phyloP scores from a whole-genome alignment of 2,329 filamentous ascomycete species.

The Dactylellina parvicollis region DNA sequence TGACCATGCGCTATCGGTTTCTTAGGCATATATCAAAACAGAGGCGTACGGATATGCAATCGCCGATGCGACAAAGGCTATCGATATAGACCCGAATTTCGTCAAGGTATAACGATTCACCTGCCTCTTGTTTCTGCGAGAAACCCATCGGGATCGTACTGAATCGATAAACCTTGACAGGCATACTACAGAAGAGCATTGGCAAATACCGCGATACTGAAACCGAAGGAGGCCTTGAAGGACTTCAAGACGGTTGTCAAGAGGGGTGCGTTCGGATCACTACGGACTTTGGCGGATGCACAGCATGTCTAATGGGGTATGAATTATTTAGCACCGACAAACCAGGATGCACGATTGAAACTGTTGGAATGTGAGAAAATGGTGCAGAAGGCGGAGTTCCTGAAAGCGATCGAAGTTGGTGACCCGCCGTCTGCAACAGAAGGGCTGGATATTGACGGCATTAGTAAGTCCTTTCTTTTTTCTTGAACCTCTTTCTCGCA shows the following conservation, averaged over 20 bases:
- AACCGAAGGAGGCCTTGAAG: constrained; percentile 84
- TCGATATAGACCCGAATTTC: constrained; percentile 86
- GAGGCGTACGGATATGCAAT: constrained; percentile 95
- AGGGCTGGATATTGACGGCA: constrained; percentile 85
- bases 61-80: constrained; percentile 86
- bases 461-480: constrained; percentile 65
- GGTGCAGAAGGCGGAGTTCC: constrained; percentile 89
- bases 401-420: constrained; percentile 90
- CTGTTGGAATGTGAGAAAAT: constrained; percentile 93
- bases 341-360: constrained; percentile 91
- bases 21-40: constrained; percentile 89
- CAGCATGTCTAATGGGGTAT: not conserved
- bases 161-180: constrained; percentile 63
- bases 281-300: not conserved
- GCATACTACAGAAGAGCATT: constrained; percentile 94
- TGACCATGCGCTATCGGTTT: not conserved
- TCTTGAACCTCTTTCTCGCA: too few species aligned
- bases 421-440: constrained; percentile 93
- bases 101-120: constrained; percentile 73
- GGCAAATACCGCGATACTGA: constrained; percentile 88
- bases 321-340: constrained; percentile 71
- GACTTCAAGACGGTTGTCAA: constrained; percentile 93
- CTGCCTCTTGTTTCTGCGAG: not conserved
- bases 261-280: constrained; percentile 63
- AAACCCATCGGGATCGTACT: not conserved